phyloP scores from a whole-genome alignment of 306 rosid genomes.

The Gastrolobium villosum region DNA sequence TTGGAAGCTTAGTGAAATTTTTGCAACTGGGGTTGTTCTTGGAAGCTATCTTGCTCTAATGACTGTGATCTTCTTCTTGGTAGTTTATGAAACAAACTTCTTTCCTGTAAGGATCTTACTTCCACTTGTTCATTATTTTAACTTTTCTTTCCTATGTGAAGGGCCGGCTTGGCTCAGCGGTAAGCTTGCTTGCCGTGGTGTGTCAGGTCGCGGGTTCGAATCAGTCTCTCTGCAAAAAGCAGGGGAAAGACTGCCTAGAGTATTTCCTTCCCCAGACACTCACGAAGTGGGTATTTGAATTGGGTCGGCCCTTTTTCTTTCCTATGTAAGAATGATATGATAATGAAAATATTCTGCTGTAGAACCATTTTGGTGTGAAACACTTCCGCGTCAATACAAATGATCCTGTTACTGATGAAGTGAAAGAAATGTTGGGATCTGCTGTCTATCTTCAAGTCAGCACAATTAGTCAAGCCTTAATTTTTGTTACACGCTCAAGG shows the following conservation, averaged over 20 bases:
- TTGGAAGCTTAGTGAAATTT: slow-evolving; percentile 84
- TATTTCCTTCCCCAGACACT: too few species aligned
- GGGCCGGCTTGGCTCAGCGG: too few species aligned
- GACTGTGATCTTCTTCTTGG: slow-evolving; percentile 70
- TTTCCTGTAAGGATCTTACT: slow-evolving; percentile 58
- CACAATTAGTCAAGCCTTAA: slow-evolving; percentile 76
- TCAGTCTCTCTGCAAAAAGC: too few species aligned
- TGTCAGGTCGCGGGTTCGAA: too few species aligned
- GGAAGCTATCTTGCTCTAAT: slow-evolving; percentile 73
- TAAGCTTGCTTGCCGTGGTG: too few species aligned
- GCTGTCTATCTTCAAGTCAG: slow-evolving; percentile 85
- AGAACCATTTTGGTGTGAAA: slow-evolving; percentile 59
- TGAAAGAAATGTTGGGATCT: slow-evolving; percentile 57
- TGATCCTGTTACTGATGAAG: neutral
- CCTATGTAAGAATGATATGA: neutral
- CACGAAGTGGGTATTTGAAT: too few species aligned
- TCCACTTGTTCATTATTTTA: neutral
- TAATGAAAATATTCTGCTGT: slow-evolving; percentile 27
- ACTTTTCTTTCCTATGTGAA: neutral
- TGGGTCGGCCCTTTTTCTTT: too few species aligned
- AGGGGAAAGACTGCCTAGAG: too few species aligned
- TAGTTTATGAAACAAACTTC: slow-evolving; percentile 57
- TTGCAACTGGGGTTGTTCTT: slow-evolving; percentile 73
- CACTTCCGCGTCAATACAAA: slow-evolving; percentile 28
- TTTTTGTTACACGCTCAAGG: slow-evolving; percentile 77